Evolutionary conservation across 495 filamentous ascomycete species (phyloP), one percentile per base, ranked within the genome.

Genomic region (Haplographium delicatum): DNA sequence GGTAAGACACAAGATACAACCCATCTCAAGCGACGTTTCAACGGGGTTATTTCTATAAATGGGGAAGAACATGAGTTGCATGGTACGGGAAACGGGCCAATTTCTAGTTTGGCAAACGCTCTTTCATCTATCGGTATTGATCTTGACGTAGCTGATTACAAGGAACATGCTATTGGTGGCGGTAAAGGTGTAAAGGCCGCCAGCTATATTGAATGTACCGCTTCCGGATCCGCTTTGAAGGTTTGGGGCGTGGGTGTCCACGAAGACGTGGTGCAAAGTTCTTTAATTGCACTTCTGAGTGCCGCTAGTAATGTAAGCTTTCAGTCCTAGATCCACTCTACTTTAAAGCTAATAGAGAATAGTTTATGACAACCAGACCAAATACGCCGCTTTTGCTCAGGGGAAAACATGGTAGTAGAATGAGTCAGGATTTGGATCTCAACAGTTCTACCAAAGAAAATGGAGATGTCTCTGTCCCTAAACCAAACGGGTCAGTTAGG

Each of bases 171-270:
- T 22, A 88, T 97, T 57, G 89, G 89, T 48, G 70, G 74, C 9
- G 86, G 88, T 38, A 76, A 76, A 46, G 83, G 89, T 42, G 85
- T 86, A 57, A 95, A 93, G 74, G 91, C 90, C 31, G 91, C 88
- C 13, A 90, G 89, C 10, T 98, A 90, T 58, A 96, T 98, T 51
- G 86, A 97, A 67, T 95, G 89, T 65, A 86, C 80, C 33, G 79
- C 85, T 30, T 69, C 81, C n/a, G 81, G 82, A 15, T 81, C 73
- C 37, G 73, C 73, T 25, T 71, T 86, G 47, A 83, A 76, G 57
- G 88, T 96, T 9, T 98, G 93, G 94, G 93, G 93, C 57, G 88
- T 98, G 18, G 93, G 91, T 43, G 88, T 98, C 54, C 88, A 96
- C 65, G 84, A 91, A 60, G 93, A 98, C 70, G 87, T 94, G 30